phyloP scores from a whole-genome alignment of 805 yeast species.

The Brettanomyces bruxellensis region DNA sequence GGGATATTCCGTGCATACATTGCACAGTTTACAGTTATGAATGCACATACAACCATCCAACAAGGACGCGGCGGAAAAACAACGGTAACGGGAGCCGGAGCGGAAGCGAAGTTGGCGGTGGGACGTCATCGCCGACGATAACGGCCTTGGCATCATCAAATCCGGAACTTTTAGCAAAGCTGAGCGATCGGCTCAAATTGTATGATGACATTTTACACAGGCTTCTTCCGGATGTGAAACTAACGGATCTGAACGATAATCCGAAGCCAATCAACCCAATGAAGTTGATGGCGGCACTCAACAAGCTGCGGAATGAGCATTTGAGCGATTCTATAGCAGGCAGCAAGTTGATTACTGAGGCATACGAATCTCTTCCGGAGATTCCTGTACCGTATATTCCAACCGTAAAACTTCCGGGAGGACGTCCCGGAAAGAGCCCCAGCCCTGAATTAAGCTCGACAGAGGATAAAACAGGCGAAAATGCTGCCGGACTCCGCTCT shows the following conservation, averaged over 20 bases:
- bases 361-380: conserved; percentile 22
- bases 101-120: background rate
- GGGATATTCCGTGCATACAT: conserved; percentile 38
- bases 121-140: conserved; percentile 3
- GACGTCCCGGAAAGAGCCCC: background rate
- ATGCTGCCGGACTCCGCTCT: background rate
- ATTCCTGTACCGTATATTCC: conserved; percentile 22
- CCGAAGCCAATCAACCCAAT: conserved; percentile 26
- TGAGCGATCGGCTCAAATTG: conserved; percentile 21
- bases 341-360: conserved; percentile 16
- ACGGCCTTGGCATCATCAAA: conserved; percentile 6
- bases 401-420: conserved; percentile 10
- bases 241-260: conserved; percentile 23
- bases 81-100: background rate
- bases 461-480: background rate
- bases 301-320: conserved; percentile 17
- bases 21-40: conserved; percentile 82
- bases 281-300: conserved; percentile 22
- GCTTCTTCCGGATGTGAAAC: conserved; percentile 23
- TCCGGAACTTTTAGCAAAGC: conserved; percentile 22
- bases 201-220: conserved; percentile 26
- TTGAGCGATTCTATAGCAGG: conserved; percentile 11
- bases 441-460: conserved; percentile 2
- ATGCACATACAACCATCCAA: conserved; percentile 78
- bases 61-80: conserved; percentile 28